Evolutionary conservation across 176 grass and related monocot species (phyloP).

Genomic region (Phyllostachys edulis): DNA sequence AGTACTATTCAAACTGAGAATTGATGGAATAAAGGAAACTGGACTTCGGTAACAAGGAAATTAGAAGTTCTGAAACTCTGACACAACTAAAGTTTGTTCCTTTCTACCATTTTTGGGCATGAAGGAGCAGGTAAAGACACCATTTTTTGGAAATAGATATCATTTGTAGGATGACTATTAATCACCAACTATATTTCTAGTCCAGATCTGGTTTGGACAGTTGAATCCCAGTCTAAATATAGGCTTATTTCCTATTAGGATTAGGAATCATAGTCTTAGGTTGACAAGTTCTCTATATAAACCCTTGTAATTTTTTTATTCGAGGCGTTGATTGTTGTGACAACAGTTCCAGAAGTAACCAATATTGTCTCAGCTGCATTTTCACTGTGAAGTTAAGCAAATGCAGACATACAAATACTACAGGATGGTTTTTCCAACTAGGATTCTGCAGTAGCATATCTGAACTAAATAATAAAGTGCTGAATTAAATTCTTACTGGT

Average conservation of each 20-base stretch:
- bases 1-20: background rate
- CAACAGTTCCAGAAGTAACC: background rate
- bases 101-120: background rate
- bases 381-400: background rate
- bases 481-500: background rate
- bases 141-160: background rate
- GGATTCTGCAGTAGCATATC: background rate
- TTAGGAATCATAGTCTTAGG: background rate
- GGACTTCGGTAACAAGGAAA: background rate
- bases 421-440: background rate
- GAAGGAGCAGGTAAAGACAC: background rate
- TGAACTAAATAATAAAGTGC: background rate
- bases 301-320: background rate
- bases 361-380: background rate
- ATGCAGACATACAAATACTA: background rate
- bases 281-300: background rate
- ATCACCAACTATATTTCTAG: background rate
- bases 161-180: background rate
- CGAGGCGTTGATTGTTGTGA: background rate
- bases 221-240: background rate
- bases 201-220: background rate
- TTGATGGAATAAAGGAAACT: background rate
- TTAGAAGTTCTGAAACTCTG: background rate
- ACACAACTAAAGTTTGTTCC: background rate
- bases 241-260: background rate